Evolutionary conservation across 805 yeast species (phyloP).

Genomic region (Ogataea pini): DNA sequence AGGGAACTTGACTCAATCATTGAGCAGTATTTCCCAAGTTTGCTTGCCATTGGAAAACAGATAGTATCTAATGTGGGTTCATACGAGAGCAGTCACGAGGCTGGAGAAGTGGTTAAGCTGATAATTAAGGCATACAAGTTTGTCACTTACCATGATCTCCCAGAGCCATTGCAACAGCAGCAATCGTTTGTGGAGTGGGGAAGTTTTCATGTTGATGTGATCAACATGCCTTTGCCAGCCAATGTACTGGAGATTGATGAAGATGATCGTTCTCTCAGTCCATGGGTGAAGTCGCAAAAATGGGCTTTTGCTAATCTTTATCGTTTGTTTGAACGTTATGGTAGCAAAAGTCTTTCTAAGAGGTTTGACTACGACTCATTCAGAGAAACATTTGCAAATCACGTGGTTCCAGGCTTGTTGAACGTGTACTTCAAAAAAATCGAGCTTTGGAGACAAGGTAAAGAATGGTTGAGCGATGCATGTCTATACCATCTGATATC

Average conservation of each 20-base stretch:
- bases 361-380: constrained; percentile 64
- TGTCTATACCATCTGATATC: constrained; percentile 64
- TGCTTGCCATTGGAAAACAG: constrained; percentile 65
- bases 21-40: constrained; percentile 61
- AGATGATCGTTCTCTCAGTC: constrained; percentile 51
- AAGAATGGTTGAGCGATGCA: constrained; percentile 69
- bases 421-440: constrained; percentile 63
- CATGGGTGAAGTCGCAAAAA: constrained; percentile 77
- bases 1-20: constrained; percentile 60
- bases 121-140: constrained; percentile 80
- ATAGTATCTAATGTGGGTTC: constrained; percentile 40
- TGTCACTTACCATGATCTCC: constrained; percentile 78
- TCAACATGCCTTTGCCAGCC: constrained; percentile 58
- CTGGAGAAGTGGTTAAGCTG: constrained; percentile 74
- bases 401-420: constrained; percentile 74
- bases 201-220: constrained; percentile 67
- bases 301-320: constrained; percentile 84
- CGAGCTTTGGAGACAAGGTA: constrained; percentile 68
- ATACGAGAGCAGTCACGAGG: constrained; percentile 27
- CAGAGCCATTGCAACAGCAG: constrained; percentile 58
- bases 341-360: constrained; percentile 45
- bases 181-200: constrained; percentile 68
- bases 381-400: constrained; percentile 50
- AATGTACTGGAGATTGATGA: constrained; percentile 52
- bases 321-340: constrained; percentile 72